Evolutionary conservation across 2,329 filamentous ascomycete species (phyloP), one percentile per base, ranked within the genome.

Genomic region (Fusarium keratoplasticum): DNA sequence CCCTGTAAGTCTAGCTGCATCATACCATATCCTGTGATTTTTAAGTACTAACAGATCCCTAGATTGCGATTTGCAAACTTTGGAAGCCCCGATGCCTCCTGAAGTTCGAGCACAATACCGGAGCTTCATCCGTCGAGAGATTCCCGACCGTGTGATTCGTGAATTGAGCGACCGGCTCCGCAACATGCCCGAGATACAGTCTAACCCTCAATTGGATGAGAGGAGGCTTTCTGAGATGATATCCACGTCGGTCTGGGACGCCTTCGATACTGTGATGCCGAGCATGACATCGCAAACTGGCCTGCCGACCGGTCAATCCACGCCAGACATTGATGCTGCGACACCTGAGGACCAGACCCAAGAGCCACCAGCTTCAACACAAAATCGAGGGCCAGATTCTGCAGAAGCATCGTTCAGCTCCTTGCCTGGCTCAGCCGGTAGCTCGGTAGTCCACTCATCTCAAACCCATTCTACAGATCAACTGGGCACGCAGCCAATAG

Each of bases 211-310:
- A 7, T 9, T 70, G n/a, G 27, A 42, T 20, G 67, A 71, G 20
- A 60, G 58, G 6, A 54, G 29, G 10, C 25, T 74, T 0, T 71
- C 36, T 6, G 67, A 66, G 7, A 47, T 58, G 18, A 61, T 74
- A 11, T 36, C 40, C 1, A 38, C 29, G 7, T 68, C 70, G 4
- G 67, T 74, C 2, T 73, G 72, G 72, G 60, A 74, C 14, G 70
- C 64, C 7, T 64, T 74, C 25, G 72, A 74, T 5, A 13, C 36
- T 13, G 36, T 55, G 5, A 25, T 70, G 6, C 64, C 64, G 18
- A 54, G 47, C 6, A 54, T 54, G 47, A 20, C 47, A 16, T 54
- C 47, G 18, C 47, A 54, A 33, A 54, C 47, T 54, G 47, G 27
- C 27, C 10, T 54, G 10, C 47, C 47, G 4, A 54, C 47, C 6